These are phyloP conservation scores for Zygosaccharomyces pseudobailii DNA, from an alignment of 1,139 yeast species.

Conservation along the genomic window DNA sequence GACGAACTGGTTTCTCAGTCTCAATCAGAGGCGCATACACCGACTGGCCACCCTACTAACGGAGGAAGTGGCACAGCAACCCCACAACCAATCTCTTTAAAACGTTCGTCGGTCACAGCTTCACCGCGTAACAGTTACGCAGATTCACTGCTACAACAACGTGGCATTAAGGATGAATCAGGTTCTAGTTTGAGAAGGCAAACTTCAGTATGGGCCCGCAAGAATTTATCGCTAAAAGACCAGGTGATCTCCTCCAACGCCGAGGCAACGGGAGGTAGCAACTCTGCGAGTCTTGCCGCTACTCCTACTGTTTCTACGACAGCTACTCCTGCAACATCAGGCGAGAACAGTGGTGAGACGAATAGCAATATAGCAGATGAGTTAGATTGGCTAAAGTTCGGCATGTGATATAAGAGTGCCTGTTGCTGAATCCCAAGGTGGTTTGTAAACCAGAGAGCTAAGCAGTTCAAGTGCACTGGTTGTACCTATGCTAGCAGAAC, in stretches of 20 bases:
- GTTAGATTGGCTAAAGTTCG: slow-evolving; percentile 36
- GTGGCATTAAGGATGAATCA: slow-evolving; percentile 19
- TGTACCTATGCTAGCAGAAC: slow-evolving; percentile 5
- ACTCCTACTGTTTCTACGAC: slow-evolving; percentile 9
- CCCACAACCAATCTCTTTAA: slow-evolving; percentile 8
- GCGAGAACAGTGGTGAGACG: slow-evolving; percentile 6
- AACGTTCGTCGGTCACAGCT: slow-evolving; percentile 18
- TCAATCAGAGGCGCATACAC: background rate
- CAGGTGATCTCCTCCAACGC: slow-evolving; percentile 8
- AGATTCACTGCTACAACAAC: slow-evolving; percentile 25
- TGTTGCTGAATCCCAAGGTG: background rate
- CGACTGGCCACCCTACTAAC: background rate
- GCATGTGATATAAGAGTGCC: slow-evolving; percentile 19
- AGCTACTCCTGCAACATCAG: slow-evolving; percentile 13
- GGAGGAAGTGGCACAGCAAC: slow-evolving; percentile 2
- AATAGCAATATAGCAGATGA: slow-evolving; percentile 24
- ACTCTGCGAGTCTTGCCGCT: slow-evolving; percentile 5
- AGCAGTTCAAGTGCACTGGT: slow-evolving; percentile 17
- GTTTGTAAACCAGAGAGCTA: slow-evolving; percentile 5
- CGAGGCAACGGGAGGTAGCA: slow-evolving; percentile 8
- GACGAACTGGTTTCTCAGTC: slow-evolving; percentile 1
- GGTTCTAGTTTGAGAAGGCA: slow-evolving; percentile 12
- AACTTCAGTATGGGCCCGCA: slow-evolving; percentile 11
- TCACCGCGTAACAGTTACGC: slow-evolving; percentile 26
- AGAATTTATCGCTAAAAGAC: slow-evolving; percentile 11